Base-by-base conservation (phyloP, 2,329 filamentous ascomycete genomes). In the Cercospora canescens region DNA sequence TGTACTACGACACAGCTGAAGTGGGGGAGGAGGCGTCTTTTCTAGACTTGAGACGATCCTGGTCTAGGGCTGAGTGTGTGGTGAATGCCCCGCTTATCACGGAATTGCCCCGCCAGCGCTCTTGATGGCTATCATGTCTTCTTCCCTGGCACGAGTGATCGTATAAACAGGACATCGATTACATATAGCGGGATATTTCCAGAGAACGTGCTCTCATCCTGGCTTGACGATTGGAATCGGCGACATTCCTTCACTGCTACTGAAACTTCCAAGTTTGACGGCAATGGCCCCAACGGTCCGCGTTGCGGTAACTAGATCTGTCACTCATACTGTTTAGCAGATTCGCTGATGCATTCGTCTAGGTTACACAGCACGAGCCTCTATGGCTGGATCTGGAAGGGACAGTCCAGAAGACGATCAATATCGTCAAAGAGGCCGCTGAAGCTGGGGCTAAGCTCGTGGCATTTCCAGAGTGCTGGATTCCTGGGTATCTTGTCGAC, bases 341-440 rank as follows among this genome's bases (percentile, higher is more conserved):
- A 6, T 56, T 1, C n/a, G 11, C 28, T 41, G 37, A 39, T 6
- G 16, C 30, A 57, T 34, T 16, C 81, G 86, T 5, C 84, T 82
- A 30, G 84, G 67, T 84, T 12, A 82, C 85, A 0, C 87, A 89
- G 72, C 82, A 84, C 6, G 87, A 89, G 74, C 86, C 87, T 0
- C 81, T 79, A 1, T 89, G 87, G 86, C 79, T 89, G 7, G 84
- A 90, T 70, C 81, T 89, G 2, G 77, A 82, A 7, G 83, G 75
- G 0, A 80, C 82, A 1, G 83, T 89, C 1, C 73, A 80, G 1
- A 89, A 89, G 73, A 88, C 87, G 7, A 84, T 85, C 70, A 72
- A 76, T 0, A 79, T 89, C 59, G 88, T 90, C 68, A 75, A 80
- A 39, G 82, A 87, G 70, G 88, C 88, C 0, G 83, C 83, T 1